Evolutionary conservation across 495 filamentous ascomycete genomes (phyloP), one percentile per base, ranked within the genome.

Genomic region (Bacidia gigantensis): DNA sequence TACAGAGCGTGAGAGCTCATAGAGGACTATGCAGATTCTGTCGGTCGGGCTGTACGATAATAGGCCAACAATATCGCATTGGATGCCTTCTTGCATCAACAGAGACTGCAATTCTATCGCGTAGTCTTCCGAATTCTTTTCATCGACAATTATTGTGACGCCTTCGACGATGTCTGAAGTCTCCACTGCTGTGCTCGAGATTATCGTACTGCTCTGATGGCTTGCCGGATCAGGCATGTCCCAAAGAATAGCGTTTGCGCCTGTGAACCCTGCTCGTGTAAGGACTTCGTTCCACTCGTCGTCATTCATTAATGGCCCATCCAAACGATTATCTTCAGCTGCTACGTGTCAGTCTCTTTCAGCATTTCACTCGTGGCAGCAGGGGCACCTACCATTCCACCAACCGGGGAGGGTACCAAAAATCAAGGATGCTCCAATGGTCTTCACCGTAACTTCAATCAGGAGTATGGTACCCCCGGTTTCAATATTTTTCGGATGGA

Each of bases 311-410:
- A 55, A 54, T 5, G 62, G 62, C 14, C 59, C 52, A 1, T 65
- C 50, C 0, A 21, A 57, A 2, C 73, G 59, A 1, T 65, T 69
- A 17, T 74, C 67, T 50, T 71, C 59, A 12, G 59, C 51, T 3
- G 73, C 73, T 10, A 66, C 14, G 24, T 21, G 23, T 42, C 50
- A 39, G 46, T 56, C 25, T 59, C 53, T 22, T 50, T 7, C 29
- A 35, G 14, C 11, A 7, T 45, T 23, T 20, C 21, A 24, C 12
- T 39, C 2, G 47, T n/a, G n/a, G 29, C 29, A 35, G 14, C 1
- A 3, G 25, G 20, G 3, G 44, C 21, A 47, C 20, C 9, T 2
- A 25, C n/a, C 22, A 25, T 21, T 18, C 22, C 61, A 54, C 60
- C 56, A 58, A 63, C 9, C 56, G 53, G 22, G 57, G 52, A 5